phyloP scores from a whole-genome alignment of 2,329 filamentous ascomycete species.

The Gnomoniopsis sp. region DNA sequence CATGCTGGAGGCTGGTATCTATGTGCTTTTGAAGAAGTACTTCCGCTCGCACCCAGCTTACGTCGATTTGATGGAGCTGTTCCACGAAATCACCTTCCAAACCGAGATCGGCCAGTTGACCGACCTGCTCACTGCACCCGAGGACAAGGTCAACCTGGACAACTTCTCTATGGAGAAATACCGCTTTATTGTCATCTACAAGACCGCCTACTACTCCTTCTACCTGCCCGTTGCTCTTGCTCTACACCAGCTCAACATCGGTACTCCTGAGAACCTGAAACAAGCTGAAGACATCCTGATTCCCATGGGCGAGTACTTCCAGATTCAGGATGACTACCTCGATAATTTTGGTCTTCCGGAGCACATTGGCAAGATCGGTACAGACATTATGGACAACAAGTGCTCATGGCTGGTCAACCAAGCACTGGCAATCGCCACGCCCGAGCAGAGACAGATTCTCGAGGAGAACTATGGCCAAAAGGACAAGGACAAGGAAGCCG shows the following conservation, averaged over 20 bases:
- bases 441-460: slow-evolving; percentile 82
- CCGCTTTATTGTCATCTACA: slow-evolving; percentile 98
- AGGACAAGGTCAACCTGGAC: slow-evolving; percentile 86
- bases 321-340: slow-evolving; percentile 97
- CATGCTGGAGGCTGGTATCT: slow-evolving; percentile 90
- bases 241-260: slow-evolving; percentile 78
- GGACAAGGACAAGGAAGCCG: slow-evolving; percentile 75
- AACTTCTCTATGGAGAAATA: slow-evolving; percentile 97
- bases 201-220: slow-evolving; percentile 99
- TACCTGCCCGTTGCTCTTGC: slow-evolving; percentile 94
- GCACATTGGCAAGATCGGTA: slow-evolving; percentile 96
- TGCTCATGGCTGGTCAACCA: slow-evolving; percentile 98
- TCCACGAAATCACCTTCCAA: slow-evolving; percentile 91
- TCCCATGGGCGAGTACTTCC: slow-evolving; percentile 98
- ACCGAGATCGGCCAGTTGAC: slow-evolving; percentile 94
- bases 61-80: slow-evolving; percentile 88
- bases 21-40: slow-evolving; percentile 86
- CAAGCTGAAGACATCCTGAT: slow-evolving; percentile 89
- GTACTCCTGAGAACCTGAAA: slow-evolving; percentile 84
- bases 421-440: slow-evolving; percentile 73
- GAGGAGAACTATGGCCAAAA: slow-evolving; percentile 95
- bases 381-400: slow-evolving; percentile 99
- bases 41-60: slow-evolving; percentile 87
- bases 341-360: slow-evolving; percentile 94
- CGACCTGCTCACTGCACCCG: slow-evolving; percentile 91